Base-by-base conservation (phyloP, 306 rosid species). In the Vigna mungo region DNA sequence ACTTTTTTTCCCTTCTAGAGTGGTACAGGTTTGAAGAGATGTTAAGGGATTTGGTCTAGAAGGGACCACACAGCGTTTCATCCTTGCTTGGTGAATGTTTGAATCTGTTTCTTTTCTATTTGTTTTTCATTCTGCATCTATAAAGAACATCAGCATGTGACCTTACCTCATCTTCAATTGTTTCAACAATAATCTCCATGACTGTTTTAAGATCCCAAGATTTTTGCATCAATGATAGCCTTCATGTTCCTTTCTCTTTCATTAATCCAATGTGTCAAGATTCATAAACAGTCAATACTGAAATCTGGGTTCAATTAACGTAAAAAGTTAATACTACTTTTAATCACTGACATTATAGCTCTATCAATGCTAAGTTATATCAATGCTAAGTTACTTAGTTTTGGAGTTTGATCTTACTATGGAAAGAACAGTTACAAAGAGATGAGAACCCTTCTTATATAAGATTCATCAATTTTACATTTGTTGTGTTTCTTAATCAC, bases 31-130 rank as follows among this genome's bases (percentile, higher is more conserved):
- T 8, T 63, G 47, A 36, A 36, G 37, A 66, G 53, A 8, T 20
- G 13, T 44, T 11, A 9, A 65, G 27, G 32, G 52, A 65, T 65
- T 65, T 39, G 71, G 70, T 64, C 4, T 4, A 4, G 53, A 2
- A 43, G 5, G 72, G 72, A 67, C 54, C 72, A 67, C 72, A 67
- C 14, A 44, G 2, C 44, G 71, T 67, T 39, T 18, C 11, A 9
- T 64, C n/a, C 9, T n/a, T 36, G 32, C 52, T 17, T 37, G 32
- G 51, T 37, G 32, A 8, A 1, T 41, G 46, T 64, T 39, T 66
- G 36, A 62, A 34, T 34, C 23, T 62, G 68, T 62, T n/a, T 36
- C 16, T 67, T 43, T 67, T 23, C 12, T 14, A 2, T 27, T 6
- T 12, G 27, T 15, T 61, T 32, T 32, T 27, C 66, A 30, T 59